These are phyloP conservation scores for Diutina siamensis DNA, from an alignment of 1,139 yeast species.

Conservation along the genomic window DNA sequence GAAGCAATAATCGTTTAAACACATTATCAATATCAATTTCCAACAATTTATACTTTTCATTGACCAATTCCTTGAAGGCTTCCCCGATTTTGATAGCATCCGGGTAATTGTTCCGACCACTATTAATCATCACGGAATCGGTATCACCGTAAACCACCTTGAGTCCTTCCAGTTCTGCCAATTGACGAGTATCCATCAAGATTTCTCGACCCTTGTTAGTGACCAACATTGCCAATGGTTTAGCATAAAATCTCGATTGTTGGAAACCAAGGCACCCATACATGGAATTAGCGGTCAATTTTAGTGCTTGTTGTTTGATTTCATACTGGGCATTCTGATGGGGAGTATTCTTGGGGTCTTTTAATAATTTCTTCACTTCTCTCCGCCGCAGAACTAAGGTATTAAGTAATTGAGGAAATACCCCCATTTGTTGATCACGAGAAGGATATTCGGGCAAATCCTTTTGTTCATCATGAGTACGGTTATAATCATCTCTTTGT, in stretches of 20 bases:
- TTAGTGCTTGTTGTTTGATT: constrained; percentile 90
- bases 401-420: constrained; percentile 73
- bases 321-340: constrained; percentile 74
- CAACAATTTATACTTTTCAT: constrained; percentile 73
- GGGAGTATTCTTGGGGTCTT: constrained; percentile 54
- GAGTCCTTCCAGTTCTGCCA: constrained; percentile 76
- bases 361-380: constrained; percentile 80
- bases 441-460: constrained; percentile 68
- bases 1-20: constrained; percentile 72
- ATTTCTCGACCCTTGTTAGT: constrained; percentile 95
- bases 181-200: constrained; percentile 81
- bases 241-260: constrained; percentile 87
- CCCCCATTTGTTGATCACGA: constrained; percentile 53
- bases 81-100: constrained; percentile 82
- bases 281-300: constrained; percentile 97
- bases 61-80: constrained; percentile 73
- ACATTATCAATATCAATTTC: constrained; percentile 96
- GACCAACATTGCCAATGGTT: constrained; percentile 91
- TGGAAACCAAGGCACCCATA: constrained; percentile 96
- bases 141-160: constrained; percentile 97
- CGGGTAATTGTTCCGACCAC: constrained; percentile 55
- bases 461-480: constrained; percentile 42
- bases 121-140: constrained; percentile 97
- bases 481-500: constrained; percentile 45
- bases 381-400: constrained; percentile 85